Conservation (phyloP, 768 basidiomycete species). For the Lyophyllum decastes region DNA sequence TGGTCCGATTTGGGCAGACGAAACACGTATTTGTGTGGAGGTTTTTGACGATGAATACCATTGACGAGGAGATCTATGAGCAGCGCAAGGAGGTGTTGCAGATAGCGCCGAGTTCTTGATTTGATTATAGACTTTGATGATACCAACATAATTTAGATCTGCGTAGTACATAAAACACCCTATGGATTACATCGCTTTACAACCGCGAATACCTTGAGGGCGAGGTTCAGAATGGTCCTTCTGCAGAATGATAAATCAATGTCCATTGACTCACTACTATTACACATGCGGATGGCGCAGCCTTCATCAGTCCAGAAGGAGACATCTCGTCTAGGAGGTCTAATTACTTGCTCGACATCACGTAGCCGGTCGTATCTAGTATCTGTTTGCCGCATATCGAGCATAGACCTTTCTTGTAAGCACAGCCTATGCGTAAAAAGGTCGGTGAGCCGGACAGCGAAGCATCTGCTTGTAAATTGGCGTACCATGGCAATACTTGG, state of each 20-base stretch:
- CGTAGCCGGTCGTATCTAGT: slow-evolving; percentile 80
- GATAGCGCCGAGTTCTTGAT: slow-evolving; percentile 5
- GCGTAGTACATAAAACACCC: neutral
- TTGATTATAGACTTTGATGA: slow-evolving; percentile 4
- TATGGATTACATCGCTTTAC: neutral
- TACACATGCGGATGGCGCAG: slow-evolving; percentile 3
- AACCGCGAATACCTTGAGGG: too few species aligned
- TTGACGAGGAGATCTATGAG: slow-evolving; percentile 83
- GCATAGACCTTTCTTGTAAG: slow-evolving; percentile 85
- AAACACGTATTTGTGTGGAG: slow-evolving; percentile 82
- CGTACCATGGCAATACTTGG: slow-evolving; percentile 88
- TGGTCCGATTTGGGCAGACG: slow-evolving; percentile 81
- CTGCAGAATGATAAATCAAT: neutral
- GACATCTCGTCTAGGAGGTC: neutral
- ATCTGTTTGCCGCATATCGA: slow-evolving; percentile 88
- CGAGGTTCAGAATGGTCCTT: neutral
- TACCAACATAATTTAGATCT: slow-evolving; percentile 9
- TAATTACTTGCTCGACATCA: slow-evolving; percentile 78
- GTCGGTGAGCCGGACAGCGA: slow-evolving; percentile 3
- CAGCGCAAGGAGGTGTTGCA: slow-evolving; percentile 39
- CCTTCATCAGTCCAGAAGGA: neutral
- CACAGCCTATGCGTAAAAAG: slow-evolving; percentile 59
- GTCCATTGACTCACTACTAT: slow-evolving; percentile 8
- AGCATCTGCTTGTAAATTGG: slow-evolving; percentile 11
- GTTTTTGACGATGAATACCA: slow-evolving; percentile 84